These are phyloP conservation scores for Cenchrus purpureus DNA, from an alignment of 176 grass and related monocot genomes.

Conservation along the genomic window DNA sequence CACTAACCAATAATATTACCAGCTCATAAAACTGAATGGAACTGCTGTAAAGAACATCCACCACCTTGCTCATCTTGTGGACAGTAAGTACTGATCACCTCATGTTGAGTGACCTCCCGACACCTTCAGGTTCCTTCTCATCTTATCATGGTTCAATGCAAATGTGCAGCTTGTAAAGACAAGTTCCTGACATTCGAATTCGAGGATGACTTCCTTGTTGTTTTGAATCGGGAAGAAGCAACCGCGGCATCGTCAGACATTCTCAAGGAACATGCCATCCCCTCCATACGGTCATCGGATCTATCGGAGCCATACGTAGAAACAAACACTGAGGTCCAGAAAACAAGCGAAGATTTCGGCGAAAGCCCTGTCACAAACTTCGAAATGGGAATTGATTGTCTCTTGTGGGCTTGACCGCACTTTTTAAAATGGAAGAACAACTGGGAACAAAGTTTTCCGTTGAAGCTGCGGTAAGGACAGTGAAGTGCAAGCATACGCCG, in stretches of 20 bases:
- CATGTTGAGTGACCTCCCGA: not conserved
- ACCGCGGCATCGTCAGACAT: conserved; percentile 59
- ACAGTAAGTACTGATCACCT: conserved; percentile 62
- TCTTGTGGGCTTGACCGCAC: conserved; percentile 79
- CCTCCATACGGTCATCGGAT: conserved; percentile 72
- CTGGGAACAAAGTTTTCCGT: conserved; percentile 7
- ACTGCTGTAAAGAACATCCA: conserved; percentile 87
- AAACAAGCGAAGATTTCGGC: conserved; percentile 64
- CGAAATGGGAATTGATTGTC: conserved; percentile 85
- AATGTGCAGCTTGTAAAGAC: conserved; percentile 77
- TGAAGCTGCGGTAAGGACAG: not conserved
- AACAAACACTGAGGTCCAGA: conserved; percentile 44
- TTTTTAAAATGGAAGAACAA: not conserved
- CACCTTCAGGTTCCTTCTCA: not conserved
- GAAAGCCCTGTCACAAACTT: conserved; percentile 83
- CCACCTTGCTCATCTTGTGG: conserved; percentile 91
- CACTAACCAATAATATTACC: conserved; percentile 38
- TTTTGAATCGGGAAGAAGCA: conserved; percentile 76
- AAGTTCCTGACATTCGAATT: conserved; percentile 98
- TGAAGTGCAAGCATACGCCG: not conserved
- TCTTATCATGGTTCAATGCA: conserved; percentile 9
- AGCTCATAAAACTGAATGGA: conserved; percentile 91
- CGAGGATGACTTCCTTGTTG: conserved; percentile 90
- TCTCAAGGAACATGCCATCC: conserved; percentile 90
- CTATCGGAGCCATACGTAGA: conserved; percentile 69